Evolutionary conservation across 2,329 filamentous ascomycete species (phyloP).

Genomic region (Neoascochyta sp.): DNA sequence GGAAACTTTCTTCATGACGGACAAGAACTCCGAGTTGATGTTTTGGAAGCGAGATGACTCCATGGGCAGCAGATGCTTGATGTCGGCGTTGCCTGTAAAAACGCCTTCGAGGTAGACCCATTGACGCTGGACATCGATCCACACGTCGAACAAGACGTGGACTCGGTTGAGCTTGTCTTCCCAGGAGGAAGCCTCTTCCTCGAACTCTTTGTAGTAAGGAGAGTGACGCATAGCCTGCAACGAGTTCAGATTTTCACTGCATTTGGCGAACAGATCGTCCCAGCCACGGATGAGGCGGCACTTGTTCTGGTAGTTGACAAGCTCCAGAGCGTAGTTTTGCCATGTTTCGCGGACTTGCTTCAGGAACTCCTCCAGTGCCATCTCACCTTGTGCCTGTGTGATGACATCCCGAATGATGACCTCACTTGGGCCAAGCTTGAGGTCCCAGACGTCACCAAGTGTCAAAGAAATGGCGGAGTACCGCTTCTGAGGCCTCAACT

Average conservation of each 20-base stretch:
- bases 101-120: constrained; percentile 99
- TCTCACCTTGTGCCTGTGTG: constrained; percentile 91
- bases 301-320: constrained; percentile 97
- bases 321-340: constrained; percentile 90
- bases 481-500: constrained; percentile 84
- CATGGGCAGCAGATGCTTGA: constrained; percentile 94
- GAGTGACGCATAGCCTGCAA: constrained; percentile 98
- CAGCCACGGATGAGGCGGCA: constrained; percentile 95
- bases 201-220: constrained; percentile 98
- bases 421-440: constrained; percentile 85
- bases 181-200: constrained; percentile 94
- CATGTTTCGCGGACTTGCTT: constrained; percentile 95
- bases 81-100: constrained; percentile 97
- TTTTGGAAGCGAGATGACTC: constrained; percentile 97
- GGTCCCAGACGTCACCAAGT: constrained; percentile 97
- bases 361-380: constrained; percentile 96
- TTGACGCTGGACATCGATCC: constrained; percentile 99
- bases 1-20: constrained; percentile 99
- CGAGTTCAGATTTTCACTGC: constrained; percentile 95
- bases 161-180: constrained; percentile 97
- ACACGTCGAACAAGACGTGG: constrained; percentile 96
- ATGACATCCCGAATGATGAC: constrained; percentile 88
- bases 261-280: constrained; percentile 98
- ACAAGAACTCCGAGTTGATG: constrained; percentile 97
- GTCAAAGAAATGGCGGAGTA: constrained; percentile 95